These are phyloP conservation scores for Pestalotiopsis sp. DNA, from an alignment of 2,329 filamentous ascomycete genomes.

Conservation along the genomic window DNA sequence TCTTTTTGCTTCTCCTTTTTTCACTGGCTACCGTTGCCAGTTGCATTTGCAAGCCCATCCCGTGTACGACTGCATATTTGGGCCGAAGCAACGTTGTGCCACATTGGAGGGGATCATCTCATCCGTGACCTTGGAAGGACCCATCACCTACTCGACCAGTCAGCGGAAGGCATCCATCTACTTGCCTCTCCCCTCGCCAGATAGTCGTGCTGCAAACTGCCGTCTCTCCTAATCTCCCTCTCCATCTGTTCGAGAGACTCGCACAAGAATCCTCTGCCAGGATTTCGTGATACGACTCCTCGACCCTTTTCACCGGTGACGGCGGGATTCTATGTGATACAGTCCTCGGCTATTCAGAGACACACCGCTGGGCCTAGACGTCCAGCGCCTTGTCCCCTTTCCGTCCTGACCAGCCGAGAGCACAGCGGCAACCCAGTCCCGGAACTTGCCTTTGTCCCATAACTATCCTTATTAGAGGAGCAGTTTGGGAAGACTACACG, in stretches of 20 bases:
- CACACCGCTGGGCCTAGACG: slow-evolving; percentile 31
- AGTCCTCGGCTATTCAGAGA: slow-evolving; percentile 39
- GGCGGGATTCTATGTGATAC: slow-evolving; percentile 41
- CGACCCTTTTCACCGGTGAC: slow-evolving; percentile 35
- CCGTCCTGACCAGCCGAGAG: slow-evolving; percentile 29
- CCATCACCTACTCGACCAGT: slow-evolving; percentile 15
- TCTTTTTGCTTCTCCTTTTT: slow-evolving; percentile 12
- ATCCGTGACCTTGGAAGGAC: slow-evolving; percentile 19
- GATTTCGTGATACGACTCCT: slow-evolving; percentile 33
- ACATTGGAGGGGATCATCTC: slow-evolving; percentile 19
- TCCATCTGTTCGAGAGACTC: slow-evolving; percentile 22
- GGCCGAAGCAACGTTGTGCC: slow-evolving; percentile 25
- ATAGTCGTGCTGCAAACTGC: slow-evolving; percentile 22
- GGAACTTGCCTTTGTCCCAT: slow-evolving; percentile 28
- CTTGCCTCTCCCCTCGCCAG: slow-evolving; percentile 7
- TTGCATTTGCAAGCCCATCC: slow-evolving; percentile 23
- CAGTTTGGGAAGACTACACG: slow-evolving; percentile 21
- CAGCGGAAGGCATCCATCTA: slow-evolving; percentile 13
- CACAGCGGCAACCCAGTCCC: slow-evolving; percentile 28
- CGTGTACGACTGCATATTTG: slow-evolving; percentile 25
- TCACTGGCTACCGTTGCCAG: slow-evolving; percentile 25
- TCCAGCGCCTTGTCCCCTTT: slow-evolving; percentile 25
- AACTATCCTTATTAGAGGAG: slow-evolving; percentile 24
- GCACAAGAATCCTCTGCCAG: slow-evolving; percentile 30
- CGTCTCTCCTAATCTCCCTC: slow-evolving; percentile 21